Percentiles rank a stretch among this genome's conserved stretches.
These are phyloP conservation scores for Talaromyces sp. DNA, from an alignment of 2,329 filamentous ascomycete genomes.

Conservation along the genomic window DNA sequence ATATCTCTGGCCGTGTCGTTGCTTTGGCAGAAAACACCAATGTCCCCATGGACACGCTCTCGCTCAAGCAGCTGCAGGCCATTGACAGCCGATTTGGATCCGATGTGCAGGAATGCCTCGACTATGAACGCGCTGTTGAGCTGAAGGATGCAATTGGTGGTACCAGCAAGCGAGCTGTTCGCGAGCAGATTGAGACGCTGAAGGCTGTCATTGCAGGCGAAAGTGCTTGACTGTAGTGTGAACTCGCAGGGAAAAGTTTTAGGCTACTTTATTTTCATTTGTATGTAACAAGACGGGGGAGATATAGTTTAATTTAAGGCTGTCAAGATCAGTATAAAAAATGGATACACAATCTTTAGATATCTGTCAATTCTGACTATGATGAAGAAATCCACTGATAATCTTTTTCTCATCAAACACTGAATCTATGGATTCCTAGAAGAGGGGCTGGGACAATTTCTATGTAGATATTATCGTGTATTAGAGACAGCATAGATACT, in stretches of 20 bases:
- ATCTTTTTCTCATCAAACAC: too few relatives aligned
- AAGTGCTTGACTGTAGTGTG: background rate
- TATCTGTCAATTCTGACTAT: background rate
- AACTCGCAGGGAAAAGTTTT: constrained; percentile 3
- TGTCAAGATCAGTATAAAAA: background rate
- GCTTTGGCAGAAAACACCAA: constrained; percentile 63
- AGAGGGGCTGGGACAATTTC: too few relatives aligned
- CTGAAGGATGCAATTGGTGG: constrained; percentile 70
- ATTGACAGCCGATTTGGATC: constrained; percentile 65
- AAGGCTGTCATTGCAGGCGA: constrained; percentile 44
- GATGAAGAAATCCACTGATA: too few relatives aligned
- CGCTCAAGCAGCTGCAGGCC: constrained; percentile 58
- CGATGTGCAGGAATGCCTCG: constrained; percentile 65
- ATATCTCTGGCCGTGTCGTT: constrained; percentile 68
- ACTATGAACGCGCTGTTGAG: constrained; percentile 81
- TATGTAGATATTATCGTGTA: too few relatives aligned
- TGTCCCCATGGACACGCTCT: constrained; percentile 65
- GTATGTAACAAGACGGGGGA: background rate
- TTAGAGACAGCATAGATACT: too few relatives aligned
- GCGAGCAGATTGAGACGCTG: constrained; percentile 63
- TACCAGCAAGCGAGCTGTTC: constrained; percentile 64
- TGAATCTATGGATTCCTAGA: background rate
- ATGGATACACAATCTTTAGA: background rate
- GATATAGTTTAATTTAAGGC: background rate
- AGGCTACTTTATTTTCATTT: background rate